Evolutionary conservation across 106 monocot genomes (phyloP), one percentile per base, ranked within the genome.

Genomic region (Chionographis japonica): DNA sequence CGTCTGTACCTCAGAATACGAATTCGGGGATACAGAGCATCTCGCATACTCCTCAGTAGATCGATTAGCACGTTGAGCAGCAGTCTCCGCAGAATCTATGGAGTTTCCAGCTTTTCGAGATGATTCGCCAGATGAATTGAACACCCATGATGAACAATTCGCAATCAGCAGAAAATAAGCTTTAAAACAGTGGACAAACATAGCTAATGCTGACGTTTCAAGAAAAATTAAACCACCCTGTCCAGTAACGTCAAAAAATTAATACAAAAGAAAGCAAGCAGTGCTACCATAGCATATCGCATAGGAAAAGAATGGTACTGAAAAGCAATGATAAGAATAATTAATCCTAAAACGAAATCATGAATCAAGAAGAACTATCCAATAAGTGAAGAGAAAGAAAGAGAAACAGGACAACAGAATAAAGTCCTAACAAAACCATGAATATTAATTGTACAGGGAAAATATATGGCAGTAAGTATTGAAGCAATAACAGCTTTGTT

Each of bases 221-320:
- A 94, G 67, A 83, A 80, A 87, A 42, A 87, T 54, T 56, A 55
- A 68, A 42, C 90, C 90, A 66, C 87, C 94, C 94, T 94, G 90
- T 70, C 62, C 70, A 79, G 70, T 46, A 46, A 6, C 46, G 2
- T 10, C 50, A 64, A 3, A 6, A n/a, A 16, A 13, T 40, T 56
- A 50, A 51, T 27, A 18, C n/a, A 13, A 14, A 12, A 12, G 8
- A 61, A 39, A 61, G 37, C 60, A 61, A 61, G 37, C 36, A 13
- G 12, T 27, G 0, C 27, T 27, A 27, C 27, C 27, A 27, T 27
- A 27, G 1, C 27, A 27, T 27, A 27, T 27, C 27, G 27, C 27
- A 27, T 27, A 27, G 27, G 27, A 27, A 27, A 27, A 27, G 27
- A 27, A 27, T 27, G 27, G 27, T 27, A 27, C 1, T 0, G 27